Evolutionary conservation across 106 monocot genomes (phyloP).

Genomic region (Narthecium ossifragum): DNA sequence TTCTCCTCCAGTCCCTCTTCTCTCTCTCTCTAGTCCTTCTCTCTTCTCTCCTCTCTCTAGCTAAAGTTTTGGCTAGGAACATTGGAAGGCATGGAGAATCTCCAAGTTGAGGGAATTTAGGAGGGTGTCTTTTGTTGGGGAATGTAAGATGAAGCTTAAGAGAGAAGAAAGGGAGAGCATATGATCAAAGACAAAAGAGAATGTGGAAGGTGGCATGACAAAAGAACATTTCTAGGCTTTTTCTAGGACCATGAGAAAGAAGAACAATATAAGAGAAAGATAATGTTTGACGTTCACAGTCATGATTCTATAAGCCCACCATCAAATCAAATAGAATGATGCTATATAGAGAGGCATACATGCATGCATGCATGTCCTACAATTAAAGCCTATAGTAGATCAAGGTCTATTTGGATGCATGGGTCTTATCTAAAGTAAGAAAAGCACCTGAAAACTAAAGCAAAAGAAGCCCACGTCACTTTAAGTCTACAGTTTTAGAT

Average conservation of each 20-base stretch:
- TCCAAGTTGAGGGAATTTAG: too few species aligned
- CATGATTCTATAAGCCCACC: background rate
- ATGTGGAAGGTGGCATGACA: background rate
- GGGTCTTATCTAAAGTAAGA: background rate
- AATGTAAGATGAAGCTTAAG: background rate
- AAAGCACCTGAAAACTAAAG: too few species aligned
- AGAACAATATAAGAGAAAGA: too few species aligned
- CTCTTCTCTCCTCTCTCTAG: background rate
- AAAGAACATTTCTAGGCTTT: constrained; percentile 4
- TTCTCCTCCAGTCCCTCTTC: too few species aligned
- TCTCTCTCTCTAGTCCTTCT: background rate
- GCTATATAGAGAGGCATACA: background rate
- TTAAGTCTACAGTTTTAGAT: too few species aligned
- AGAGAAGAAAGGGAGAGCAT: constrained; percentile 8
- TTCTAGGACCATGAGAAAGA: constrained; percentile 2
- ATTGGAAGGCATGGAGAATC: background rate
- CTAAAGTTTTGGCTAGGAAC: background rate
- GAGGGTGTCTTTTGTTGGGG: background rate
- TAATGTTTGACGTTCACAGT: constrained; percentile 2
- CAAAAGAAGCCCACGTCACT: too few species aligned
- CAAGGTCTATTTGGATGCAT: background rate
- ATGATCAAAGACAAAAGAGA: background rate
- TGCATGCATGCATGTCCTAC: too few species aligned
- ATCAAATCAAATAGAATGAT: background rate
- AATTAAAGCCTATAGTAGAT: too few species aligned